Evolutionary conservation across 345 rosid species (phyloP).

Genomic region (Melastoma malabathricum): DNA sequence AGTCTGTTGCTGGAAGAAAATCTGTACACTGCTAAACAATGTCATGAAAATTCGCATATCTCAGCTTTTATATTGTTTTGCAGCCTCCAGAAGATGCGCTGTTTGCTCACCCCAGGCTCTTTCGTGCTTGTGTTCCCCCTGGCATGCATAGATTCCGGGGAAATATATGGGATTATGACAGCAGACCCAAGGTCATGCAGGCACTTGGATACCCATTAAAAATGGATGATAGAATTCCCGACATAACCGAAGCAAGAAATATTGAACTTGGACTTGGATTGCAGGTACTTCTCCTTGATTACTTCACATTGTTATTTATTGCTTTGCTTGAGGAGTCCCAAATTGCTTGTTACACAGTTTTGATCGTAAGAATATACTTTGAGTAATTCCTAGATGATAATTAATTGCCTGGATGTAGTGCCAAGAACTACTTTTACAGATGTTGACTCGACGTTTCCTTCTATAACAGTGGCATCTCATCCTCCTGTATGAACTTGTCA

Average conservation of each 20-base stretch:
- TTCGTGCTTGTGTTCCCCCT: slow-evolving; percentile 93
- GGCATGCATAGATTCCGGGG: slow-evolving; percentile 98
- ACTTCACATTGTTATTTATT: not conserved
- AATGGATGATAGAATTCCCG: slow-evolving; percentile 59
- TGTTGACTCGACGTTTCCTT: too few relatives aligned
- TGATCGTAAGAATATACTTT: too few relatives aligned
- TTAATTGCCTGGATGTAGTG: too few relatives aligned
- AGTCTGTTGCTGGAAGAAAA: too few relatives aligned
- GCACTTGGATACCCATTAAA: slow-evolving; percentile 63
- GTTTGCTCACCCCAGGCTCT: slow-evolving; percentile 86
- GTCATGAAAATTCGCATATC: not conserved
- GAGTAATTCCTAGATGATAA: too few relatives aligned
- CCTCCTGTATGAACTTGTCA: not conserved
- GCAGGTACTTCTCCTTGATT: slow-evolving; percentile 36
- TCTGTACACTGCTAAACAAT: too few relatives aligned
- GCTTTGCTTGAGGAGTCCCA: not conserved
- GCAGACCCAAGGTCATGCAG: slow-evolving; percentile 69
- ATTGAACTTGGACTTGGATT: slow-evolving; percentile 92
- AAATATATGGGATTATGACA: slow-evolving; percentile 87
- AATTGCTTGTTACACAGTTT: too few relatives aligned
- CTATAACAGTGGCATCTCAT: not conserved
- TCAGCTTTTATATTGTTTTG: not conserved
- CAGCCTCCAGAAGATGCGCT: slow-evolving; percentile 96
- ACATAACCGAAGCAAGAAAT: slow-evolving; percentile 85
- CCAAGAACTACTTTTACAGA: too few relatives aligned